Percentiles rank a stretch among this genome's conserved stretches.
Evolutionary conservation across 2,329 filamentous ascomycete species (phyloP).

Genomic region (Fusarium nematophilum): DNA sequence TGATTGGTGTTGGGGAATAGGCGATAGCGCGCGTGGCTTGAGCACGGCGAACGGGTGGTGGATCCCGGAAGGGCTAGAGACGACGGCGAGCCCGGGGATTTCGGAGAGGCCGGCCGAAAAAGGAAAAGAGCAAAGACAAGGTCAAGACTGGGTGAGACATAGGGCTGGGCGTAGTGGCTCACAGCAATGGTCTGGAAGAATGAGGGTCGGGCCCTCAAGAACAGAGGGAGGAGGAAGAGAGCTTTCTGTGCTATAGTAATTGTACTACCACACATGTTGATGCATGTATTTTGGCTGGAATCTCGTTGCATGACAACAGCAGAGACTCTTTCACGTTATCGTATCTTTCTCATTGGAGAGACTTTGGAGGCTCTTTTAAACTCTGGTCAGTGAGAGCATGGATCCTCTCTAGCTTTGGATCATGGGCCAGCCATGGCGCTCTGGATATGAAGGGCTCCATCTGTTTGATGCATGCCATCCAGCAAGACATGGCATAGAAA

Average conservation of each 20-base stretch:
- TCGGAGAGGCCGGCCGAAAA: constrained; percentile 13
- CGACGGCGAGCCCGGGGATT: neutral
- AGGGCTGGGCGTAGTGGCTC: constrained; percentile 8
- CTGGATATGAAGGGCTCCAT: neutral
- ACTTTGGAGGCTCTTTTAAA: neutral
- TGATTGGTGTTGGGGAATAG: constrained; percentile 27
- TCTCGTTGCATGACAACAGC: no score
- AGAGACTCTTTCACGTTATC: neutral
- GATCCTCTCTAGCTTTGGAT: no score
- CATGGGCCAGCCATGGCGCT: neutral
- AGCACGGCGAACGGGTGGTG: neutral
- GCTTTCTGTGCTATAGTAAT: constrained; percentile 27
- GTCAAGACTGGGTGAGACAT: constrained; percentile 7
- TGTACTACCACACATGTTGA: constrained; percentile 21
- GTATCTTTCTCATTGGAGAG: neutral
- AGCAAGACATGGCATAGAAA: neutral
- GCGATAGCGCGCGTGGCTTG: constrained; percentile 16
- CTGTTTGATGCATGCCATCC: neutral
- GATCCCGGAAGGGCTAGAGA: neutral
- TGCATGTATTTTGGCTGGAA: neutral
- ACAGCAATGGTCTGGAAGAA: constrained; percentile 3
- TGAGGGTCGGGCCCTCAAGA: no score
- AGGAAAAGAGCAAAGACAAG: neutral
- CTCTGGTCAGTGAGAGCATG: neutral
- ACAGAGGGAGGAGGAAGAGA: constrained; percentile 3